phyloP scores from a whole-genome alignment of 495 filamentous ascomycete genomes.

The Penicillium cosmopolitanum region DNA sequence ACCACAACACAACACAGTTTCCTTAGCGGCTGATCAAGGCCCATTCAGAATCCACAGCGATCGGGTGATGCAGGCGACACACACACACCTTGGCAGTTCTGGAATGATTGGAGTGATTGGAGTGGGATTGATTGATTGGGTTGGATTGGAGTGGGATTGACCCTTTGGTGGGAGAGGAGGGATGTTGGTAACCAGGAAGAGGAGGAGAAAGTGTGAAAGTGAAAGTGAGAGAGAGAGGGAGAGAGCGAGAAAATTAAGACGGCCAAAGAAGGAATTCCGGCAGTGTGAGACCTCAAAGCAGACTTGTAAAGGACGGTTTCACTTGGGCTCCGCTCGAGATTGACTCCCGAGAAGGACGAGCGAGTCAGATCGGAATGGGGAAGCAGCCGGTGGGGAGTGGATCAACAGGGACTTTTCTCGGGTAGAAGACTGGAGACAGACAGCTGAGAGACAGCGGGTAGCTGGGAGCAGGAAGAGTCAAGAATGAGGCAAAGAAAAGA shows the following conservation, averaged over 20 bases:
- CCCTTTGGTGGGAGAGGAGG: too few relatives aligned
- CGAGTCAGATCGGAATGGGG: slow-evolving; percentile 21
- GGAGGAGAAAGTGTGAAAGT: too few relatives aligned
- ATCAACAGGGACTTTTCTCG: not conserved
- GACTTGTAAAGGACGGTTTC: slow-evolving; percentile 13
- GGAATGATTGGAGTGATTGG: not conserved
- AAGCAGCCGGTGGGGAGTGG: slow-evolving; percentile 10
- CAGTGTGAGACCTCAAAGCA: slow-evolving; percentile 4
- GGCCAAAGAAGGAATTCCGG: not conserved
- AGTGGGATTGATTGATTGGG: not conserved
- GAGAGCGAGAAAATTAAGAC: slow-evolving; percentile 8
- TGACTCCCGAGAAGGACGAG: slow-evolving; percentile 6
- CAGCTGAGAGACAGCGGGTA: not conserved
- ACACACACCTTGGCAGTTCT: not conserved
- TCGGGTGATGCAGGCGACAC: not conserved
- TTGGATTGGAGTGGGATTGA: not conserved
- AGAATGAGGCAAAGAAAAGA: slow-evolving; percentile 5
- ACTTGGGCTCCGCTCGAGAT: slow-evolving; percentile 19
- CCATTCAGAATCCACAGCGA: slow-evolving; percentile 28
- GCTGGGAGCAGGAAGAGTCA: not conserved
- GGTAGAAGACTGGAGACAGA: not conserved
- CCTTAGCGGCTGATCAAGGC: slow-evolving; percentile 34
- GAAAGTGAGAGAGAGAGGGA: not conserved
- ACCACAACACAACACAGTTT: slow-evolving; percentile 17
- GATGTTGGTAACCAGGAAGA: too few relatives aligned